Base-by-base conservation (phyloP, 1,284 basidiomycete species). In the Ganoderma lucidum region DNA sequence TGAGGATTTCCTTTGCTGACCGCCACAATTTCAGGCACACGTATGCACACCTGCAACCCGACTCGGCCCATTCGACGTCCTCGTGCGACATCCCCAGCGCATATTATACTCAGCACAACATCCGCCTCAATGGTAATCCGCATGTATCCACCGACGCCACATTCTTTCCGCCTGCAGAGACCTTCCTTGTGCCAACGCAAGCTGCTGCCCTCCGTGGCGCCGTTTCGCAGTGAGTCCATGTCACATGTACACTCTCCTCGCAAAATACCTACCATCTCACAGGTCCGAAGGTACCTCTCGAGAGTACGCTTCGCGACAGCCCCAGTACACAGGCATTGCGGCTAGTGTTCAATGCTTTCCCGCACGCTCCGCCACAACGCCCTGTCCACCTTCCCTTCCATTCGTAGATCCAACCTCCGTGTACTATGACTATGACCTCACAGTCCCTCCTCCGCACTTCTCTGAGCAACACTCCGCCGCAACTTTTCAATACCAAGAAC, bases 111-210 rank as follows among this genome's bases (percentile, higher is more conserved):
- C 59, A 28, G 2, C 59, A 61, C 15, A n/a, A 17, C 14, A 41
- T 14, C 23, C 12, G 39, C 12, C 35, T 61, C n/a, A 9, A 9
- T 15, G 2, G 6, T 4, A 28, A 28, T 15, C n/a, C 19, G 0
- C 59, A 61, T 61, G 12, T 42, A 17, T 10, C 14, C 59, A 42
- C 59, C 59, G 23, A 42, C n/a, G 37, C 59, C 23, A 41, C 59
- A 61, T 12, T 17, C 1, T 15, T 17, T 30, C 3, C 14, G 9
- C 23, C 39, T 5, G 15, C 59, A 12, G 59, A 8, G 39, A 61
- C 39, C 6, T 28, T 12, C 15, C 10, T 17, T 32, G 15, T 30
- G 14, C 59, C 23, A 23, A n/a, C 23, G 14, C 59, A 61, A 28
- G 39, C 42, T 30, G 39, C n/a, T 59, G n/a, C 19, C 19, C 35